phyloP scores from a whole-genome alignment of 306 rosid genomes.

The Dicorynia guianensis region DNA sequence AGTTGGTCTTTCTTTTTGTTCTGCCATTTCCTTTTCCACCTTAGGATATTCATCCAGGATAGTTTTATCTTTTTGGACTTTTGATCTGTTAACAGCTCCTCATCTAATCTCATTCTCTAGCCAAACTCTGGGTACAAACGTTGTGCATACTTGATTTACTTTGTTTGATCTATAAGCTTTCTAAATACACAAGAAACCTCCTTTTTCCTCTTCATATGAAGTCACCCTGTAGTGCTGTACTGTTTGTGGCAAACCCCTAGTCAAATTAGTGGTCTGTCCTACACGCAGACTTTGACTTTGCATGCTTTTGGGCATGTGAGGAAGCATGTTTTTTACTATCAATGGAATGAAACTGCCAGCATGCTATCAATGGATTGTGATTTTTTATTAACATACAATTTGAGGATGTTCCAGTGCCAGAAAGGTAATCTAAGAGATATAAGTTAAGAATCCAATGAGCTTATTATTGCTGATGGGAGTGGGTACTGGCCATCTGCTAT shows the following conservation, averaged over 20 bases:
- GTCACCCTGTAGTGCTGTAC: neutral
- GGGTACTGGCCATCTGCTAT: slow-evolving; percentile 3
- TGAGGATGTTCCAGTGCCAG: slow-evolving; percentile 34
- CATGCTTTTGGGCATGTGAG: slow-evolving; percentile 20
- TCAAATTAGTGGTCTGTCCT: neutral
- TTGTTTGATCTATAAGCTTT: neutral
- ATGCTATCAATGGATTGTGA: neutral
- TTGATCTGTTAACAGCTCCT: slow-evolving; percentile 16
- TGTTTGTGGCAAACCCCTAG: slow-evolving; percentile 15
- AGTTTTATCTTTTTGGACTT: neutral
- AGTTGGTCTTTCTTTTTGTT: neutral
- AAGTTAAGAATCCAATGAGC: neutral
- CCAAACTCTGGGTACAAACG: neutral
- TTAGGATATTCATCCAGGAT: slow-evolving; percentile 14
- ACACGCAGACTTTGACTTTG: slow-evolving; percentile 2
- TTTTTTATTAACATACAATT: slow-evolving; percentile 1
- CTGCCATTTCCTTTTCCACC: neutral
- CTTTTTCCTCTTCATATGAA: slow-evolving; percentile 10
- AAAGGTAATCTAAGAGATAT: neutral
- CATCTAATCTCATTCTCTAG: neutral
- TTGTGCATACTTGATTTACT: neutral
- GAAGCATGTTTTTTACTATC: neutral
- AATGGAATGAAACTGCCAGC: slow-evolving; percentile 5
- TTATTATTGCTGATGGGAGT: slow-evolving; percentile 24
- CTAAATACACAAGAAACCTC: neutral